A percentile compares a stretch with the other conserved stretches of the same genome.
phyloP scores from a whole-genome alignment of 306 rosid species.

The Acacia acuminata region DNA sequence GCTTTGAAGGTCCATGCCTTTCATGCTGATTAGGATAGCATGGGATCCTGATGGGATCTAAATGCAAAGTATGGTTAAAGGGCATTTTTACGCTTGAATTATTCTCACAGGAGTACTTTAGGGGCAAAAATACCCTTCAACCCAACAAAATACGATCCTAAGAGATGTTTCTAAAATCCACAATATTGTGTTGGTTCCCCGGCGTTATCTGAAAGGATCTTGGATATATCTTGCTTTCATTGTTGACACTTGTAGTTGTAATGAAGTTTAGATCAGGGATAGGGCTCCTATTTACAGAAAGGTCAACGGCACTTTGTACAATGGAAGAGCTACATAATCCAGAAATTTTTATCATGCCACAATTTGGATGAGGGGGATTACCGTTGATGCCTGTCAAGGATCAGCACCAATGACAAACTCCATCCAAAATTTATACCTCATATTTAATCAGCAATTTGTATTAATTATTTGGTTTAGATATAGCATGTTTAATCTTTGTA shows the following conservation, averaged over 20 bases:
- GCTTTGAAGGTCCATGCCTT: slow-evolving; percentile 44
- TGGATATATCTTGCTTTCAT: slow-evolving; percentile 17
- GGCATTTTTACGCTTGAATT: neutral
- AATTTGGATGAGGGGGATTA: slow-evolving; percentile 23
- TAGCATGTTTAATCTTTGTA: slow-evolving; percentile 13
- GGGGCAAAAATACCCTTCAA: neutral
- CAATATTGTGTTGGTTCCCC: slow-evolving; percentile 7
- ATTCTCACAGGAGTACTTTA: neutral
- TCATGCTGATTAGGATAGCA: slow-evolving; percentile 17
- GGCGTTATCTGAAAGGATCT: slow-evolving; percentile 24
- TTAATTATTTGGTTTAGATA: neutral
- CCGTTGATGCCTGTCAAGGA: neutral
- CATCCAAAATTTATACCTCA: slow-evolving; percentile 4
- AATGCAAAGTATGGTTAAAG: neutral
- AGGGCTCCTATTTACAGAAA: slow-evolving; percentile 16
- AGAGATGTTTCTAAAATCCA: neutral
- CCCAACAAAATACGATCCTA: neutral
- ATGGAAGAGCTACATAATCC: slow-evolving; percentile 16
- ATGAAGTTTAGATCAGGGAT: neutral
- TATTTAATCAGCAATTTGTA: slow-evolving; percentile 2
- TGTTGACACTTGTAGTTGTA: neutral
- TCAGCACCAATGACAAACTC: slow-evolving; percentile 14
- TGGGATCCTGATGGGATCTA: slow-evolving; percentile 18
- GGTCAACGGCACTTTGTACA: slow-evolving; percentile 3
- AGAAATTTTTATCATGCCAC: slow-evolving; percentile 18